Base-by-base conservation (phyloP, 1,284 basidiomycete species). In the Cutaneotrichosporon cutaneum region DNA sequence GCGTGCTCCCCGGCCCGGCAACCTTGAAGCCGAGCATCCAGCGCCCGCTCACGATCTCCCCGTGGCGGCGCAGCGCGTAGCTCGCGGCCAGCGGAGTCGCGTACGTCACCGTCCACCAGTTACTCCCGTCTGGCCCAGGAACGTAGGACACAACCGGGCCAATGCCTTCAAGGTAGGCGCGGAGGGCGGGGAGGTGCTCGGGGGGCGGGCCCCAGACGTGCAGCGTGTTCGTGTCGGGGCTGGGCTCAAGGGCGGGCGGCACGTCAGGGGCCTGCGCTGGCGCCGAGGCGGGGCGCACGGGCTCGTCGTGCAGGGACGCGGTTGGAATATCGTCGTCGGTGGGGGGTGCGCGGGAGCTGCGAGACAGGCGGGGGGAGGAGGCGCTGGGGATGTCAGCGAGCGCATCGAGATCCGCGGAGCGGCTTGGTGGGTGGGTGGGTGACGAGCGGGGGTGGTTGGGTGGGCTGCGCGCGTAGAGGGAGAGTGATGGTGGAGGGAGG, bases 1-100 rank as follows among this genome's bases (percentile, higher is more conserved):
- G 65, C n/a, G 64, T 68, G 21, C 62, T 67, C 1, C 67, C 65
- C 9, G 64, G 64, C 1, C 67, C 68, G 0, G 63, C 69, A 39
- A 77, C 71, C 61, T 72, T 75, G 61, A 78, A 72, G 5, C 72
- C 77, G 8, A 78, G 54, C 71, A 78, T 74, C 66, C 68, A 78
- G 55, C 64, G 62, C 2, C 74, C 74, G 32, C 62, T 61, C 30
- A 78, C 61, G 22, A 78, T 70, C 47, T 78, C 77, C 2, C 77
- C 77, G 50, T 78, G 75, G 42, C 73, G 66, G 42, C 75, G 59
- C 3, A 78, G 63, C 2, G 72, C 72, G 54, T 69, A 75, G 21
- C 59, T 63, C 1, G 77, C 77, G 4, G 67, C 61, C 2, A 70
- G 52, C 14, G 75, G 68, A 18, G 63, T 62, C 21, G 61, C 60